Evolutionary conservation across 1,139 yeast species (phyloP), one percentile per base, ranked within the genome.

Genomic region (Yarrowia galli): DNA sequence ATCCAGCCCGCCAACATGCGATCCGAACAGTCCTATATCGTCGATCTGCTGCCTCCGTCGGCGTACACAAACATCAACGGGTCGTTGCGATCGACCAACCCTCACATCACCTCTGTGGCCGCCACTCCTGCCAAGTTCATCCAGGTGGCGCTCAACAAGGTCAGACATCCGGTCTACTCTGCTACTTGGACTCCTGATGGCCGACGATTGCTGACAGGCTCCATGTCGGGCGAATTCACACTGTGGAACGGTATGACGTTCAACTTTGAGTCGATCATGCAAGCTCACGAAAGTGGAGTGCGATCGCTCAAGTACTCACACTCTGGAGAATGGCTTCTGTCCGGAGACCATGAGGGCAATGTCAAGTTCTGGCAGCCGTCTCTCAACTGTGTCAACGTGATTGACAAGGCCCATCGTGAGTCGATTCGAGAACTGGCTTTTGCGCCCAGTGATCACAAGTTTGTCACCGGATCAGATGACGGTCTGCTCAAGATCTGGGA

Each of bases 121-220:
- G 76, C 79, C n/a, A 71, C 78, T 40, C 73, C 75, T 67, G 85
- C 92, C 35, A 93, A 92, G 74, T 93, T 93, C 76, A 96, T 92
- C 1, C 98, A 95, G 79, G 84, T 93, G 66, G 89, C 97, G 69
- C 88, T 96, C 42, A 95, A 93, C 79, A 95, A 95, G 79, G 92
- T 93, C 23, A 89, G 91, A 74, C 97, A 93, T 79, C 92, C 97
- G 0, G 92, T 95, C 67, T 91, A 92, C 74, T 89, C 96, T 1
- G 91, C 92, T 15, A 87, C 87, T 76, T 95, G 98, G 97, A 95
- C 99, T 0, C 98, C 98, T 0, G 98, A 93, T 73, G 98, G 98
- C 0, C 83, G 98, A 72, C 81, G 99, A 71, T 81, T 96, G 69
- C 83, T 95, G 66, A 97, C 96, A 9, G 97, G 97, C 0, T 87